Evolutionary conservation across 495 filamentous ascomycete genomes (phyloP), one percentile per base, ranked within the genome.

Genomic region (Chaetomium cochliodes): DNA sequence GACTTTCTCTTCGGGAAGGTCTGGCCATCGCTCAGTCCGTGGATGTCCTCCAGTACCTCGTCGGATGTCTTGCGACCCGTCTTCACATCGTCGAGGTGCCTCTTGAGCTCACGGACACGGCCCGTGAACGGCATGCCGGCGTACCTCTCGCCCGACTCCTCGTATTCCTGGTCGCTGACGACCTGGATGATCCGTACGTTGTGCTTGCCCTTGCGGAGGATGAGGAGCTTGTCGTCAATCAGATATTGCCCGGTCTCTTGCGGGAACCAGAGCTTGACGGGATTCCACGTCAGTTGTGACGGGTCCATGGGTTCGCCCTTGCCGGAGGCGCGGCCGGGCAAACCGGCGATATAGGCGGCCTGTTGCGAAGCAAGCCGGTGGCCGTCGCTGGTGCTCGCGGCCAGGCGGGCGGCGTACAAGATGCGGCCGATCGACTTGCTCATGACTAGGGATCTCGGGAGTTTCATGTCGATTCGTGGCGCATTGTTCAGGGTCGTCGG

Each of bases 141-240:
- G 67, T 83, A 85, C 8, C 62, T 69, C 60, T 73, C 30, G 37
- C 80, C 81, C 47, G 72, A 78, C 0, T 56, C 55, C 23, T 65
- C 67, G 73, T 82, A 96, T 56, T 90, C 86, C 63, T 88, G 82
- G 70, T 96, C 90, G 64, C 81, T 81, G 18, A 96, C 79, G 64
- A 96, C 81, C 66, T 87, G 78, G 54, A 96, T 80, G 52, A 92
- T 76, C 57, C 87, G 86, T 41, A 94, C 76, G 71, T 92, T 92
- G 82, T 89, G 89, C 75, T 96, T 96, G 39, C 91, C 92, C 37
- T 84, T 75, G 67, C 91, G 84, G 23, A 96, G 74, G 63, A 96
- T 83, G 50, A 96, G 72, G 6, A 88, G 65, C 46, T 85, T 77
- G 41, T 76, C 86, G 46, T 87, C 85, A 20, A 90, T 80, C 23